These are phyloP conservation scores for Chlamydomonas urium DNA, from an alignment of 139 green algal species.

Conservation along the genomic window DNA sequence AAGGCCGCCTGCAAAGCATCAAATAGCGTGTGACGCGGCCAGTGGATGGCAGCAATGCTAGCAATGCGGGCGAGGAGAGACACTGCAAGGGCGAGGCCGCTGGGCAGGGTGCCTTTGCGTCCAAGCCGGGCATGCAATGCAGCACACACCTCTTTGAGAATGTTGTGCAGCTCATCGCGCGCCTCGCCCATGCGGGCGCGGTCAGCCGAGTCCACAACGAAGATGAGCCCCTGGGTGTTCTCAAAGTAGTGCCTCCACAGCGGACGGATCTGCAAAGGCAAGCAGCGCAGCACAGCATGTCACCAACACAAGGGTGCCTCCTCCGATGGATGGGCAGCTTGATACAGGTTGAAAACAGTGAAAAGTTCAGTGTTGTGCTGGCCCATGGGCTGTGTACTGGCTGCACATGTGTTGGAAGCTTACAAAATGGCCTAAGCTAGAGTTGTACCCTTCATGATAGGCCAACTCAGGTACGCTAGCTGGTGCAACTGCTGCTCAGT, in stretches of 20 bases:
- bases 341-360: too few relatives aligned
- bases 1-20: not conserved
- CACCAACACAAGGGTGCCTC: too few relatives aligned
- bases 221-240: conserved; percentile 30
- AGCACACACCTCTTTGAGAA: conserved; percentile 8
- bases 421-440: too few relatives aligned
- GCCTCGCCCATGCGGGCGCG: conserved; percentile 90
- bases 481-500: too few relatives aligned
- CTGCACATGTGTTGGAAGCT: too few relatives aligned
- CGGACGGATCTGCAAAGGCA: conserved; percentile 24
- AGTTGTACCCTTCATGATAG: too few relatives aligned
- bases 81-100: not conserved
- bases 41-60: not conserved
- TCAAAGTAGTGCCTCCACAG: conserved; percentile 45
- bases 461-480: too few relatives aligned
- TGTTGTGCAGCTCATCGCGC: conserved; percentile 50
- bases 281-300: too few relatives aligned
- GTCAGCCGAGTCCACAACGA: conserved; percentile 43
- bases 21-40: not conserved
- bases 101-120: not conserved
- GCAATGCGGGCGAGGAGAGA: not conserved
- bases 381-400: too few relatives aligned
- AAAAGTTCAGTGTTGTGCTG: too few relatives aligned
- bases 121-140: not conserved
- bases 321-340: too few relatives aligned